These are phyloP conservation scores for Hypoxylon intermedium DNA, from an alignment of 495 filamentous ascomycete species.

Conservation along the genomic window DNA sequence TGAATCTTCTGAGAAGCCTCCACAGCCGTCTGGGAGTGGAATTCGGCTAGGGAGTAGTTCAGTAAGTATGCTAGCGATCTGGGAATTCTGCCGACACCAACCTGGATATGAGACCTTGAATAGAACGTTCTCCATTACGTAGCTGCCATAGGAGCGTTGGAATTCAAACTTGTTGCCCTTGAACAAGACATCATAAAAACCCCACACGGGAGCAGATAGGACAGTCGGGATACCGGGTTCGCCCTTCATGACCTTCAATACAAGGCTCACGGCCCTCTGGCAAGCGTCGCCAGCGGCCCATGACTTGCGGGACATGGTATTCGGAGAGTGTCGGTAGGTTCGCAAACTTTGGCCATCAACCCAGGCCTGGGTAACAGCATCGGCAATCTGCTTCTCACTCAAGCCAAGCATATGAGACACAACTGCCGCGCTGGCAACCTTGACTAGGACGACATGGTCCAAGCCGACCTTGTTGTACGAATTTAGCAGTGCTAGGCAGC, in stretches of 20 bases:
- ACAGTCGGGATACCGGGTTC: constrained; percentile 92
- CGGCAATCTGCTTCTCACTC: constrained; percentile 86
- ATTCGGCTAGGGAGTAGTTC: constrained; percentile 77
- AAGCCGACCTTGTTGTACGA: constrained; percentile 98
- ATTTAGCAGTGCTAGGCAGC: constrained; percentile 94
- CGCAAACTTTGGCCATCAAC: constrained; percentile 94
- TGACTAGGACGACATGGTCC: constrained; percentile 97
- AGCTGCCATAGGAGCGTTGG: constrained; percentile 94
- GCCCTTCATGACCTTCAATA: constrained; percentile 89
- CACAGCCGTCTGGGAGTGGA: constrained; percentile 98
- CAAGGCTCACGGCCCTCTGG: constrained; percentile 93
- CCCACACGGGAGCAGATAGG: constrained; percentile 91
- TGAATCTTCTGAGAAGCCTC: constrained; percentile 91
- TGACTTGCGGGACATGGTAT: constrained; percentile 99
- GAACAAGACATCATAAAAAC: constrained; percentile 98
- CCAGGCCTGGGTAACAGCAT: constrained; percentile 96
- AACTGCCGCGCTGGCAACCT: constrained; percentile 94
- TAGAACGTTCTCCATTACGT: constrained; percentile 99
- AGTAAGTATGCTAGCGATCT: no score
- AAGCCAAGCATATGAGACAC: constrained; percentile 93
- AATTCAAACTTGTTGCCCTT: constrained; percentile 94
- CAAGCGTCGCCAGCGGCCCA: constrained; percentile 99
- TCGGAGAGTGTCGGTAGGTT: constrained; percentile 95
- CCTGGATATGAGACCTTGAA: constrained; percentile 99
- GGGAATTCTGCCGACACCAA: constrained; percentile 48